phyloP scores from a whole-genome alignment of 257 asterid species.

The Jasminum sambac region DNA sequence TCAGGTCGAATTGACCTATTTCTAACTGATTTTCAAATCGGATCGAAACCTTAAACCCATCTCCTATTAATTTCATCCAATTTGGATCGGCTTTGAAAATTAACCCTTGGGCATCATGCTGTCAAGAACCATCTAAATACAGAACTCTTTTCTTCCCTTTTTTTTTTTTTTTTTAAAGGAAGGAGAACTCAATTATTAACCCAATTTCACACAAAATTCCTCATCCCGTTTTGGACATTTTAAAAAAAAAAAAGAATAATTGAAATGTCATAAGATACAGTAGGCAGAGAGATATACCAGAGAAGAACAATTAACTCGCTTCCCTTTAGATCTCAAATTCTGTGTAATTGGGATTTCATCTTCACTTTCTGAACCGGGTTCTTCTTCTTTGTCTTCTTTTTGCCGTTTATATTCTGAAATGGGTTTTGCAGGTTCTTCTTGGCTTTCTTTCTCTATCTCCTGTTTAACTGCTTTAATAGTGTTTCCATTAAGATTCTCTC shows the following conservation, averaged over 20 bases:
- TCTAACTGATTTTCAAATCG: too few species aligned
- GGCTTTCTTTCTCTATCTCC: neutral
- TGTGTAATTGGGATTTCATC: constrained; percentile 1
- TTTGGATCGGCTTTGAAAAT: too few species aligned
- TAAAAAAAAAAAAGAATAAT: too few species aligned
- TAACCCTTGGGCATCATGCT: neutral
- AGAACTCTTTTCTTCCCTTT: too few species aligned
- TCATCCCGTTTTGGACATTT: too few species aligned
- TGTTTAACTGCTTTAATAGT: neutral
- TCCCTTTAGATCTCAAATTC: constrained; percentile 1
- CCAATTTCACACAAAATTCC: neutral
- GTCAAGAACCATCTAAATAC: neutral
- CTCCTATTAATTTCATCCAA: too few species aligned
- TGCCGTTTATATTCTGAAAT: neutral
- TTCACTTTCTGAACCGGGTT: neutral
- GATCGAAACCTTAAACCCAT: too few species aligned
- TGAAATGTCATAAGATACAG: neutral
- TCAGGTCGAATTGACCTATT: too few species aligned
- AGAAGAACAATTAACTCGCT: neutral
- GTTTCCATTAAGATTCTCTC: neutral
- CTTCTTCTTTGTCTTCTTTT: neutral
- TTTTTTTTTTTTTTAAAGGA: too few species aligned
- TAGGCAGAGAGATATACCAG: constrained; percentile 3
- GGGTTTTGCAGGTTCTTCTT: neutral
- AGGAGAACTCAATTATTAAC: neutral